These are phyloP conservation scores for Aspergillus felis DNA, from an alignment of 2,329 filamentous ascomycete species.

Conservation along the genomic window DNA sequence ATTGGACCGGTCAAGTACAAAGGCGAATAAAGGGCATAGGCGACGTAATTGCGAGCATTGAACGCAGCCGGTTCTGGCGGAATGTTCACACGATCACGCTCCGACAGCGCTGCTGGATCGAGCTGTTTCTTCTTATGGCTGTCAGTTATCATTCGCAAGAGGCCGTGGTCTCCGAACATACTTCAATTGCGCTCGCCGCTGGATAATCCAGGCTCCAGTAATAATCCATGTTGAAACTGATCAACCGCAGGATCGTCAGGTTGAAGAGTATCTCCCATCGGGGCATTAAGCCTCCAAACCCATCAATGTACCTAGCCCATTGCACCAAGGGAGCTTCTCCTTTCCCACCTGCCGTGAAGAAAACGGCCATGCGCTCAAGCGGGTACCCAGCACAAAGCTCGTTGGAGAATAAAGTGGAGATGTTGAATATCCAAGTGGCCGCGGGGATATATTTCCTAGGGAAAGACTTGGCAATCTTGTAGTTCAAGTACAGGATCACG, in stretches of 20 bases:
- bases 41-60: conserved; percentile 79
- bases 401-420: conserved; percentile 81
- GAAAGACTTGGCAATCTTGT: conserved; percentile 67
- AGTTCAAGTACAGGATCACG: conserved; percentile 76
- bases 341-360: conserved; percentile 39
- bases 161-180: conserved; percentile 39
- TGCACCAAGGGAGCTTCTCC: conserved; percentile 48
- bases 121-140: conserved; percentile 93
- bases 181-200: conserved; percentile 70
- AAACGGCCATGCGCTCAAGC: conserved; percentile 59
- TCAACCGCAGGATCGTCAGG: conserved; percentile 82
- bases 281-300: conserved; percentile 74
- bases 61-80: conserved; percentile 69
- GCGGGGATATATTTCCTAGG: conserved; percentile 68
- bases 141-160: conserved; percentile 21
- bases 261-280: conserved; percentile 99
- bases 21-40: conserved; percentile 86
- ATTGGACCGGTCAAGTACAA: conserved; percentile 92
- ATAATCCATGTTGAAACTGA: conserved; percentile 96
- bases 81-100: conserved; percentile 77
- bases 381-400: conserved; percentile 77
- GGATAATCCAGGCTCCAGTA: conserved; percentile 78
- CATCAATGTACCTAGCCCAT: conserved; percentile 71
- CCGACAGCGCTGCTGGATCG: conserved; percentile 79
- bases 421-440: conserved; percentile 86